Evolutionary conservation across 768 basidiomycete genomes (phyloP), one percentile per base, ranked within the genome.

Genomic region (Chalciporus sphaerocephalus): DNA sequence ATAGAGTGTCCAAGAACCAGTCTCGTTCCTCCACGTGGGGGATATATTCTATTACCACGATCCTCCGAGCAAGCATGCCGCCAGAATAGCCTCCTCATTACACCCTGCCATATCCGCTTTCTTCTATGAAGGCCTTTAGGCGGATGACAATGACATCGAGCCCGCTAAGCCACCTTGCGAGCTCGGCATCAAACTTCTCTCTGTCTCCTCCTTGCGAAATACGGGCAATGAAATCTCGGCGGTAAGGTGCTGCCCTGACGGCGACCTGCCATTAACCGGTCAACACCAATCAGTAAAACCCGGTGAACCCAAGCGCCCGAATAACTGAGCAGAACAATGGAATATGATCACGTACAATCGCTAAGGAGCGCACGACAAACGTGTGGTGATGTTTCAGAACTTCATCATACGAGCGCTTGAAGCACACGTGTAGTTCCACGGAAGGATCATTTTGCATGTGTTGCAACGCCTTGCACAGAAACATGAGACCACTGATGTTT

Each of bases 361-460:
- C 65, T n/a, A 65, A 44, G 17, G 82, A 78, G 18, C 84, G 80
- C 48, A 87, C 72, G 52, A 87, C 23, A 59, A 84, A 85, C 0
- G 77, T 70, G 58, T 85, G 83, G 62, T 87, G 83, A 48, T 80
- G 81, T 41, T 64, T 69, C 40, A 89, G 71, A 15, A 85, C 79
- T 42, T 73, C 71, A 50, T 89, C 85, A 60, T 86, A 89, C 3
- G 87, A 75, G 33, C 77, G 70, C 62, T 74, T 78, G 70, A 89
- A 88, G 62, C 86, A 87, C 47, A 75, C 70, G 53, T 81, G 76
- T 36, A 87, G 67, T 50, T 85, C 81, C 2, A 73, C 57, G 20
- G 55, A 56, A 15, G 62, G 64, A 54, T 87, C 79, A 5, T 61
- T 62, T 52, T 83, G 85, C 72, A 81, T 78, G 55, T 80, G 72